Evolutionary conservation across 495 filamentous ascomycete species (phyloP), one percentile per base, ranked within the genome.

Genomic region (Aspergillus olivimuriae): DNA sequence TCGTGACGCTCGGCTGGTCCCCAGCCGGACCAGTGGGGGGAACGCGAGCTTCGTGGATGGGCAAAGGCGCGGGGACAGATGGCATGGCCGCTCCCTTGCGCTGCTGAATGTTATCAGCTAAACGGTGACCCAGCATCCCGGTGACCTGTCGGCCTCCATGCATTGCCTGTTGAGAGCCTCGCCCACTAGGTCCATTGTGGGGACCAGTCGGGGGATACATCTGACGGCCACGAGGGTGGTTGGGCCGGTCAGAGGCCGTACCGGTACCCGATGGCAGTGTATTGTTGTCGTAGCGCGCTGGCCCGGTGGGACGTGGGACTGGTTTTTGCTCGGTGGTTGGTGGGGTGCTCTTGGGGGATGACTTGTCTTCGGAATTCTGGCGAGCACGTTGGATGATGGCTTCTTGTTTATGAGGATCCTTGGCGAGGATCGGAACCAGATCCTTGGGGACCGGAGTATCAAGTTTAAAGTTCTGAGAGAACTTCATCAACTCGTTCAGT

Each of bases 401-500:
- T 50, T 87, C 78, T 66, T 99, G 92, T 68, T 96, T 97, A 34
- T 68, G 72, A 16, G 85, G 86, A 58, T 99, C 92, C 59, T 97
- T 99, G 16, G 92, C 90, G 33, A 99, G 82, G 48, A 99, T 99
- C 2, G 86, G 81, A 17, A 99, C 86, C 35, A 99, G 65, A 63
- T 99, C 92, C 47, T 79, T 80, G 5, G 92, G 92, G 7, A 99
- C 89, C 8, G 88, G 88, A 1, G 89, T 95, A 9, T 81, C 77
- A 1, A 99, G 77, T 63, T 95, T 96, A 72, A 99, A 99, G 62
- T 74, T 92, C 54, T 83, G 71, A 0, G 94, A 87, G 56, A 99
- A 99, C 50, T 89, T 95, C 76, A 89, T 90, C 44, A 99, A 67
- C 56, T 99, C 92, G 45, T 85, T 90, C 42, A 99, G 60, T 67